Evolutionary conservation across 1,284 basidiomycete genomes (phyloP), one percentile per base, ranked within the genome.

Genomic region (Leccinum pachyderme): DNA sequence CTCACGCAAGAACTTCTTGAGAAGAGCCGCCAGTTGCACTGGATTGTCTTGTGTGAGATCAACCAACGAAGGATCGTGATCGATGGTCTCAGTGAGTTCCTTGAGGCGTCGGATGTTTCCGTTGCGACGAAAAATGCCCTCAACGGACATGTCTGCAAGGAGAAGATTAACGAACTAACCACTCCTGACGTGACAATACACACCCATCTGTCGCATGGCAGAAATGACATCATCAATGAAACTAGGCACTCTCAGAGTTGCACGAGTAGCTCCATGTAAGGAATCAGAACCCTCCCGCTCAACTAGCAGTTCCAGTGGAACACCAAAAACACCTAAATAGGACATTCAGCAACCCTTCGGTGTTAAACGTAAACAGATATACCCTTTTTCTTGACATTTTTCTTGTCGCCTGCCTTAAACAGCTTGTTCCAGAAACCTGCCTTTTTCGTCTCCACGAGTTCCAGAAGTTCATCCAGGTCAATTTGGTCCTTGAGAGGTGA

Each of bases 201-300:
- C 60, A 95, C 94, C 96, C 96, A 98, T 98, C 73, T 98, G 95
- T 69, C 91, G 83, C 96, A 99, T 98, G 3, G 97, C 95, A 52
- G 93, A 96, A 41, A 99, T 86, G 53, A 98, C 90, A 67, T 99
- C 97, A 70, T 99, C 97, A 58, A 99, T 91, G 70, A 99, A 98
- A 71, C 93, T 97, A 7, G 96, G 96, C 28, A 99, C 89, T 61
- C 93, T 82, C 59, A 99, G 71, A 22, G 91, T 85, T 39, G 85
- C 86, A 22, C 90, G 83, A n/a, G 93, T 91, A 27, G 93, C 91
- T 28, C 95, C 95, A 52, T 94, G 83, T 61, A 93, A 76, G 24
- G 95, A 98, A 74, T 99, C 97, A 7, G 93, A 89, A 2, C 96
- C 96, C 66, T 95, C 95, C 56, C 90, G 82, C 65, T 98, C 95